Conservation (phyloP, 352 stramenopile genomes). For the Globisporangium emineosum region DNA sequence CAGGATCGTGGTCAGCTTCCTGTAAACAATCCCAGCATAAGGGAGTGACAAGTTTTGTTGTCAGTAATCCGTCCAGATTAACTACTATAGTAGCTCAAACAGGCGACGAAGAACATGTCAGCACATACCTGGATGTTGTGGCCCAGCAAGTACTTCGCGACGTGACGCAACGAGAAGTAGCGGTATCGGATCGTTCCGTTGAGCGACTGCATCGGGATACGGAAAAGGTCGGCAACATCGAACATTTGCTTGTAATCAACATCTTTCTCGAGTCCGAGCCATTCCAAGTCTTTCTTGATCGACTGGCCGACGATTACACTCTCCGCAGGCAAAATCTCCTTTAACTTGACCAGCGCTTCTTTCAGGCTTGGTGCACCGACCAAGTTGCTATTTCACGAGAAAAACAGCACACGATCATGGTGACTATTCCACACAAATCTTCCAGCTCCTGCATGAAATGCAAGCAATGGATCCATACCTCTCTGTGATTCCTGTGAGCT, state of each 20-base stretch:
- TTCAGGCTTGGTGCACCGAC: slow-evolving; percentile 61
- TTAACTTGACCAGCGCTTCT: slow-evolving; percentile 76
- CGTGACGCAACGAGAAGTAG: slow-evolving; percentile 84
- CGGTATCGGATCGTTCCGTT: slow-evolving; percentile 77
- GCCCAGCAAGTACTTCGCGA: slow-evolving; percentile 79
- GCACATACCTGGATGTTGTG: slow-evolving; percentile 65
- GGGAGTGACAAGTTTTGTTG: too few relatives aligned
- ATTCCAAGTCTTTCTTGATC: slow-evolving; percentile 92
- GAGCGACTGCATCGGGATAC: slow-evolving; percentile 66
- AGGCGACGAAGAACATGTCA: neutral
- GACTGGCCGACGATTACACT: slow-evolving; percentile 91
- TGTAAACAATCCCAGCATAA: slow-evolving; percentile 8
- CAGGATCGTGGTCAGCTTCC: slow-evolving; percentile 79
- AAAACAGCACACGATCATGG: neutral
- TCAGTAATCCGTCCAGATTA: too few relatives aligned
- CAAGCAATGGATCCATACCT: slow-evolving; percentile 28
- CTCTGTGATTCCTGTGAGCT: slow-evolving; percentile 85
- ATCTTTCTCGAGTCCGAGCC: slow-evolving; percentile 80
- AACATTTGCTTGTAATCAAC: slow-evolving; percentile 86
- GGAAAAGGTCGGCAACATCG: slow-evolving; percentile 83
- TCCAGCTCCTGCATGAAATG: neutral
- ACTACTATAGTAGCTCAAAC: too few relatives aligned
- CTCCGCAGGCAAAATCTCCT: slow-evolving; percentile 66
- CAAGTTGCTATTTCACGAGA: slow-evolving; percentile 41
- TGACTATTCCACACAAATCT: neutral